A percentile compares a stretch with the other conserved stretches of the same genome.
Conservation (phyloP, 73 alveolate species). For the Paramecium pentaurelia region DNA sequence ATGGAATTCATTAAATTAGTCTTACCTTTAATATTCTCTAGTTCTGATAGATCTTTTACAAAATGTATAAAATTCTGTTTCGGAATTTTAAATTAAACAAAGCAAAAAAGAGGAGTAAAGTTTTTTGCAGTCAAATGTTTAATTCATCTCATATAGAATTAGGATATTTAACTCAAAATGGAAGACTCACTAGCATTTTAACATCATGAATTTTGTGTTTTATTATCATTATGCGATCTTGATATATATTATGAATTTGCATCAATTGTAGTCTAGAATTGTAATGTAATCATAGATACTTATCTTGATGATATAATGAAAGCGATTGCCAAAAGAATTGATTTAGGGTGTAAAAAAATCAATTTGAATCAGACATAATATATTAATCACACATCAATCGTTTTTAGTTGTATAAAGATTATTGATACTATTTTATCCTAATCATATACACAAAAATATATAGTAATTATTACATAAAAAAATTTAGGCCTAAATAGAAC, state of each 20-base stretch:
- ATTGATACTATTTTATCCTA: neutral
- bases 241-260: neutral
- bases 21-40: neutral
- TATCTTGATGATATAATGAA: conserved; percentile 10
- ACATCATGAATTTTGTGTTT: neutral
- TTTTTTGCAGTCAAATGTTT: neutral
- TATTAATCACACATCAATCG: neutral
- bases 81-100: neutral
- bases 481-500: conserved; percentile 1
- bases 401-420: neutral
- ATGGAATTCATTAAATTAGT: neutral
- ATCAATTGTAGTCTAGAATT: neutral
- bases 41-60: neutral
- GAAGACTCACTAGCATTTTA: neutral
- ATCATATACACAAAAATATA: neutral
- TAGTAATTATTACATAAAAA: neutral
- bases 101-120: neutral
- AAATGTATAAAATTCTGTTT: conserved; percentile 3
- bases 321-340: neutral
- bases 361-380: neutral
- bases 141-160: neutral
- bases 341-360: neutral
- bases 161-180: neutral
- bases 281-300: neutral
- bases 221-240: neutral